phyloP scores from a whole-genome alignment of 176 grass and related monocot genomes.

The Triticum monococcum region DNA sequence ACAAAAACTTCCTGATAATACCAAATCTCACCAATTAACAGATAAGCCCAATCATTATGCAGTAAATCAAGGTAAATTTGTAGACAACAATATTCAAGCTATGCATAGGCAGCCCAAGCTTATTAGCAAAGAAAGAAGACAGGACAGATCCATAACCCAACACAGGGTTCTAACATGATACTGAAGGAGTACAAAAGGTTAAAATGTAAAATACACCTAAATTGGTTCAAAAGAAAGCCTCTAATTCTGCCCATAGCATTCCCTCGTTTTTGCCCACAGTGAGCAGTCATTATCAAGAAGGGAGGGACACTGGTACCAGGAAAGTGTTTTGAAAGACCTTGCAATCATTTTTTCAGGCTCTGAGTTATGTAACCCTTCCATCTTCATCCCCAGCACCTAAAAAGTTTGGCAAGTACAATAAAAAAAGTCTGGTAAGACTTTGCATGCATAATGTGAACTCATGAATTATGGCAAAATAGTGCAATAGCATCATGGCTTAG shows the following conservation, averaged over 20 bases:
- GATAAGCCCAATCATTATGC: not conserved
- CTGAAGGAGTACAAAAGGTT: conserved; percentile 28
- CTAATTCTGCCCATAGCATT: not conserved
- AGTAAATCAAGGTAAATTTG: conserved; percentile 13
- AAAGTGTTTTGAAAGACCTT: conserved; percentile 15
- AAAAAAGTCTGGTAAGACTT: conserved; percentile 31
- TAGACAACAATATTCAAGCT: conserved; percentile 29
- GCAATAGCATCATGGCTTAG: conserved; percentile 15
- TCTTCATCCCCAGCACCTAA: conserved; percentile 35
- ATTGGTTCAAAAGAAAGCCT: conserved; percentile 15
- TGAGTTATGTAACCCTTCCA: conserved; percentile 11
- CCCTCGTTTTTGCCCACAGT: not conserved
- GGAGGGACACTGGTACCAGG: conserved; percentile 30
- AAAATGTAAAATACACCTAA: not conserved
- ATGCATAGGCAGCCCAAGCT: conserved; percentile 11
- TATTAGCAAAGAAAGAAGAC: conserved; percentile 12
- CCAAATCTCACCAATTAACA: conserved; percentile 10
- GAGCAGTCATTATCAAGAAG: conserved; percentile 26
- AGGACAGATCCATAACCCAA: not conserved
- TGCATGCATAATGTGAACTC: not conserved
- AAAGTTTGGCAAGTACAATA: conserved; percentile 24
- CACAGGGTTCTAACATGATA: conserved; percentile 30
- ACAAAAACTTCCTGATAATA: not conserved
- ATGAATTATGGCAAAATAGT: not conserved
- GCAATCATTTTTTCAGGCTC: conserved; percentile 16